Evolutionary conservation across 2,329 filamentous ascomycete species (phyloP), one percentile per base, ranked within the genome.

Genomic region (Endothia cerciana): DNA sequence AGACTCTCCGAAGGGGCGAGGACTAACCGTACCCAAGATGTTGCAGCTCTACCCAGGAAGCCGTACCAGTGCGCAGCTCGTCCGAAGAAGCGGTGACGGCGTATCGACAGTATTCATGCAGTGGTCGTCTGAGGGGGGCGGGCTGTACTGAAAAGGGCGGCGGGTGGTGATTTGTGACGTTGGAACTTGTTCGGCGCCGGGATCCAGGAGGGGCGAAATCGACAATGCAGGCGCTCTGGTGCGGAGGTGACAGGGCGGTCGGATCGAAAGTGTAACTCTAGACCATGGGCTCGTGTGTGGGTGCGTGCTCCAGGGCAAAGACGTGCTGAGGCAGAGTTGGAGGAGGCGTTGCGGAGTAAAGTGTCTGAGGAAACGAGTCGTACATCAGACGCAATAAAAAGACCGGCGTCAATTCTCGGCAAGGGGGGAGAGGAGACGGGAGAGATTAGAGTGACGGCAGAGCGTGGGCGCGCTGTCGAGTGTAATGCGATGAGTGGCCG

Each of bases 211-310:
- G 15, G 43, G 47, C 30, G 57, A 17, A n/a, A 33, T 22, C 51
- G 41, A 58, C 33, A 38, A 41, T 38, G 41, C 61, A n/a, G 60
- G 28, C 10, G 36, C n/a, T 13, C 40, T 56, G 57, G 28, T 65
- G 66, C 60, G 66, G 63, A 61, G 59, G 13, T 60, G 56, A 68
- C 56, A 56, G 62, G 66, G 60, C 49, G 63, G 59, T 28, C 62
- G 65, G 60, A 60, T 49, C 17, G n/a, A 60, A 61, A 63, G 55
- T 60, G 60, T 40, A 41, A 63, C 60, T 64, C 60, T 41, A 63
- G 28, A 57, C 65, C 38, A 43, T 25, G 49, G 60, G 43, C 6
- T 40, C 60, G 60, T 62, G 30, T 56, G 41, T 25, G 45, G 51
- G 49, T 41, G 36, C 36, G 57, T 43, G 38, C n/a, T 28, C 57